Evolutionary conservation across 2,329 filamentous ascomycete species (phyloP).

Genomic region (Furcasterigmium furcatum): DNA sequence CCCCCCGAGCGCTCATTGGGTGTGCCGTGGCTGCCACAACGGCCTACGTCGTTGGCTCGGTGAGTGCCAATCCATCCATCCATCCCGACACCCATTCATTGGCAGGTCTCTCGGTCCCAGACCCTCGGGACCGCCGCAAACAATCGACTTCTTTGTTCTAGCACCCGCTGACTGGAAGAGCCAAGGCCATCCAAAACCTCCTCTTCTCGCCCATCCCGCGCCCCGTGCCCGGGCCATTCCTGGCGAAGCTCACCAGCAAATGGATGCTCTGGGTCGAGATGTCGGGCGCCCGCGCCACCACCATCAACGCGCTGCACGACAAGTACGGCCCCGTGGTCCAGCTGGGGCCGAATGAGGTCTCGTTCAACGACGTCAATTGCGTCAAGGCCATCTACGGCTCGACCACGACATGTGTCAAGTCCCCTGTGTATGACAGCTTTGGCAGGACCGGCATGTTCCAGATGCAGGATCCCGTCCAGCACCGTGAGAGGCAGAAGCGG

Average conservation of each 20-base stretch:
- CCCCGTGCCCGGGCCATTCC: not conserved
- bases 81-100: too few species aligned
- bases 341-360: constrained; percentile 23
- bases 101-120: too few species aligned
- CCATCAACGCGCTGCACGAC: constrained; percentile 20
- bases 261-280: not conserved
- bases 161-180: too few species aligned
- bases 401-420: not conserved
- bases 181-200: not conserved
- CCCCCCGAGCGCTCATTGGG: too few species aligned
- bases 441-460: constrained; percentile 9
- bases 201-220: not conserved
- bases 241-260: not conserved
- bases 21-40: too few species aligned
- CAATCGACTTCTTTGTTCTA: too few species aligned
- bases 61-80: too few species aligned
- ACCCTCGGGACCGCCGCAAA: too few species aligned
- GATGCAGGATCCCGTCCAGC: constrained; percentile 11
- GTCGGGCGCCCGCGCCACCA: not conserved
- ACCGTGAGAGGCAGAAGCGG: constrained; percentile 8
- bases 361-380: constrained; percentile 20
- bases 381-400: constrained; percentile 21
- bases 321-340: constrained; percentile 25
- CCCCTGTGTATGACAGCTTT: not conserved
- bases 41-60: too few species aligned